Evolutionary conservation across 1,284 basidiomycete species (phyloP), one percentile per base, ranked within the genome.

Genomic region (Ceratobasidium sp.): DNA sequence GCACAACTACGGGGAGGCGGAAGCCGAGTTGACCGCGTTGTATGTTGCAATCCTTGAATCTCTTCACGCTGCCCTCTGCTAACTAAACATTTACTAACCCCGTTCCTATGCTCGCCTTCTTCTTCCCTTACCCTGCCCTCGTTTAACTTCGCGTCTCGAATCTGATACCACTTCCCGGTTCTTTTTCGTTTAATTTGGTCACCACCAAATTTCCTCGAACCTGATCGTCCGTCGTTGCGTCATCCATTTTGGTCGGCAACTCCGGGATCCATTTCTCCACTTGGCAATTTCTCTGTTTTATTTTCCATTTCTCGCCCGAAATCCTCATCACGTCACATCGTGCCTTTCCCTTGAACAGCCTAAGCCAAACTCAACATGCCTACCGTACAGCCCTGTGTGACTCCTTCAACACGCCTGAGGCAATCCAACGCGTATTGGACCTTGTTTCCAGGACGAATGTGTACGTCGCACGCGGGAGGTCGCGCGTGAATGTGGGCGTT

Each of bases 311-410:
- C 36, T 41, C 6, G 11, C 36, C 36, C 36, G 4, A 41, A 41
- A 41, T 41, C 36, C 6, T 11, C 36, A 41, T 41, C 36, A 41
- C 36, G 36, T 41, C 11, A 41, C 36, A 41, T 11, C 36, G 11
- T 41, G 11, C 36, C 36, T 11, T 4, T 41, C 36, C 36, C 36
- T 41, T 11, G 11, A 5, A 50, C 60, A 95, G 93, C 78, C 87
- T 98, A 53, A 87, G 93, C 78, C 85, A 90, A 64, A 89, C 91
- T 47, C 97, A 97, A 83, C 80, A 87, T 53, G 86, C 88, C 1
- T 98, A 99, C 88, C 91, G 95, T 69, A 86, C 85, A n/a, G 94
- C 97, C 0, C 90, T 99, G 73, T 98, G 94, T 84, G 97, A 99
- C 83, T 98, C 96, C 0, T 98, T 99, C 87, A 97, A 99, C 83